These are phyloP conservation scores for Fusarium sp. DNA, from an alignment of 2,329 filamentous ascomycete genomes.

Conservation along the genomic window DNA sequence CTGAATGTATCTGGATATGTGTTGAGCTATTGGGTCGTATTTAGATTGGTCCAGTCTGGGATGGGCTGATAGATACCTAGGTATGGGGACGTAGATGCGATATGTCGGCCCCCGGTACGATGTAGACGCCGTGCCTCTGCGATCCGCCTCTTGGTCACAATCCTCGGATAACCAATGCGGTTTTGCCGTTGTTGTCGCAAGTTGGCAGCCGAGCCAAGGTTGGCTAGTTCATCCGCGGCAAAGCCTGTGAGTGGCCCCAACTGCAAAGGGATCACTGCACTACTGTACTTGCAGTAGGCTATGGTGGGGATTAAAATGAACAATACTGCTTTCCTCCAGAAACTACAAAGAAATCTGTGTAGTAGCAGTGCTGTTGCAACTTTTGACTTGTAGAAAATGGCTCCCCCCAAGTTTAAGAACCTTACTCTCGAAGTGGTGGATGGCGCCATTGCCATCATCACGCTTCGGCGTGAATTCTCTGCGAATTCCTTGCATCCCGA, in stretches of 20 bases:
- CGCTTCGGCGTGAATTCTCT: not conserved
- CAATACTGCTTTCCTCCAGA: not conserved
- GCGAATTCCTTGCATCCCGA: not conserved
- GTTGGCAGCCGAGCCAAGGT: not conserved
- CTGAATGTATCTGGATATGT: not conserved
- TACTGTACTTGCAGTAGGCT: not conserved
- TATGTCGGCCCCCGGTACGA: not conserved
- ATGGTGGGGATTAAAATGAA: not conserved
- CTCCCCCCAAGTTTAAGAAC: not conserved
- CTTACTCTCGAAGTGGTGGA: not conserved
- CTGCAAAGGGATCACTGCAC: not conserved
- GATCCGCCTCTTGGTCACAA: not conserved
- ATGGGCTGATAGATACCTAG: not conserved
- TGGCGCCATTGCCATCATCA: not conserved
- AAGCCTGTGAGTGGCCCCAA: not conserved
- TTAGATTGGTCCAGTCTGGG: not conserved
- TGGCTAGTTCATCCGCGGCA: not conserved
- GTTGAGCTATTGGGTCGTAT: not conserved
- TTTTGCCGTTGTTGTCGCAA: not conserved
- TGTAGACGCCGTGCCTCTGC: not conserved
- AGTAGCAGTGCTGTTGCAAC: not conserved
- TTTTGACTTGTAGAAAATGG: not conserved
- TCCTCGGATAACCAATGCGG: not conserved
- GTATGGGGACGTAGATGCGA: not conserved
- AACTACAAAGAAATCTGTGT: not conserved